Evolutionary conservation across 2,329 filamentous ascomycete genomes (phyloP).

Genomic region (Huntiella savannae): DNA sequence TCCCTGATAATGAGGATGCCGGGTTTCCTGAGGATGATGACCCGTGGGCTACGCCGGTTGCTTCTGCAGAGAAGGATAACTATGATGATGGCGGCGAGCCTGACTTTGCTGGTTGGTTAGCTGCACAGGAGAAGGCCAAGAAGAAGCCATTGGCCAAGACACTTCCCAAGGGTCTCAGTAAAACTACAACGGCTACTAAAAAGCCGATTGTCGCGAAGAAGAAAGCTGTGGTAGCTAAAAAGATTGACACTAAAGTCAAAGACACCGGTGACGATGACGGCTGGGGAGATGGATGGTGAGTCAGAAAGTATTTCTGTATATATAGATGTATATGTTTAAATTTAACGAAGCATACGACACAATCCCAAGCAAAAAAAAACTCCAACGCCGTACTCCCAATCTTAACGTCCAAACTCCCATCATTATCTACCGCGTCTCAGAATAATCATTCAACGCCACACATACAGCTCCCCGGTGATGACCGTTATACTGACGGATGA

Average conservation of each 20-base stretch:
- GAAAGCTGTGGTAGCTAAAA: constrained; percentile 32
- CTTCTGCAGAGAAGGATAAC: constrained; percentile 12
- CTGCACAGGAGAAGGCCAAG: constrained; percentile 43
- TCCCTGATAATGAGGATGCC: constrained; percentile 12
- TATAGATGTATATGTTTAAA: background rate
- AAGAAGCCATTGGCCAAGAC: constrained; percentile 44
- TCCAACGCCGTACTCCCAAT: background rate
- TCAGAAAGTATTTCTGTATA: background rate
- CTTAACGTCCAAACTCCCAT: background rate
- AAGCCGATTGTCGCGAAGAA: constrained; percentile 15
- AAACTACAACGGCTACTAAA: constrained; percentile 22
- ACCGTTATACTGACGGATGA: constrained; percentile 89
- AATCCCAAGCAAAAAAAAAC: background rate
- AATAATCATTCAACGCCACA: constrained; percentile 80
- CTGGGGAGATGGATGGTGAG: constrained; percentile 48
- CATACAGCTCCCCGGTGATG: constrained; percentile 85
- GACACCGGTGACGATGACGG: constrained; percentile 38
- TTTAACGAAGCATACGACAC: background rate
- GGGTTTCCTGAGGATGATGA: constrained; percentile 18
- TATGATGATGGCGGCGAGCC: constrained; percentile 61
- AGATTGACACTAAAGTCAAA: constrained; percentile 50
- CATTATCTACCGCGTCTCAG: constrained; percentile 24
- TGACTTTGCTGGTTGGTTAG: constrained; percentile 90
- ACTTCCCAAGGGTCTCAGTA: constrained; percentile 67
- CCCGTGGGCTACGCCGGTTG: constrained; percentile 23